These are phyloP conservation scores for Aureobasidium sp. DNA, from an alignment of 2,329 filamentous ascomycete species.

Conservation along the genomic window DNA sequence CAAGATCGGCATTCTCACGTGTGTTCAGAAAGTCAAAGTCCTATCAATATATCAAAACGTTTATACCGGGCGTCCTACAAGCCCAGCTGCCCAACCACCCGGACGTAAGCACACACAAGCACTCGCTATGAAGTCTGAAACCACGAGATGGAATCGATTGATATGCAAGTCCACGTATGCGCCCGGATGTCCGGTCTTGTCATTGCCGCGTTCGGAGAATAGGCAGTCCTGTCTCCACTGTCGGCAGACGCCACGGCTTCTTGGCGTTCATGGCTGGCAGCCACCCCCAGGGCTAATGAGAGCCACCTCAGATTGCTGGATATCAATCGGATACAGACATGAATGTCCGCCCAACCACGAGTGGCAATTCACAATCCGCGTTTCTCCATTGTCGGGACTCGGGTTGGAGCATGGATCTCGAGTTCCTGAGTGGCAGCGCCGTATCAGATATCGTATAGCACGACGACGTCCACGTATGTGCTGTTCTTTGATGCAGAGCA, in stretches of 20 bases:
- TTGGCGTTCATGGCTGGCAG: neutral
- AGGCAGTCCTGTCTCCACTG: neutral
- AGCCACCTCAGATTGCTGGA: neutral
- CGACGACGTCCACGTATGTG: neutral
- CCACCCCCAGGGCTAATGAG: neutral
- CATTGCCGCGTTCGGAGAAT: neutral
- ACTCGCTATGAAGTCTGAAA: neutral
- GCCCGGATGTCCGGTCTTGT: neutral
- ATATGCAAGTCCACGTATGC: neutral
- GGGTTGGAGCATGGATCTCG: conserved; percentile 1
- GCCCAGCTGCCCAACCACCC: neutral
- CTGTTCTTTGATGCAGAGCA: neutral
- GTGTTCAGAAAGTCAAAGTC: neutral
- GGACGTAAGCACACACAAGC: neutral
- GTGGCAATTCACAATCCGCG: neutral
- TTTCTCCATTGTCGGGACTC: neutral
- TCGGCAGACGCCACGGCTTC: neutral
- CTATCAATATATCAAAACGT: conserved; percentile 9
- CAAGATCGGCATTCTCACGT: neutral
- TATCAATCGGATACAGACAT: neutral
- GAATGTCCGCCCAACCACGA: neutral
- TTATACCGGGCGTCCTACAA: neutral
- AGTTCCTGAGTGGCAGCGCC: neutral
- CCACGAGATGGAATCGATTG: neutral
- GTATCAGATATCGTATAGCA: neutral